Conservation (phyloP, 2,329 filamentous ascomycete species). For the Monosporascus sp. region DNA sequence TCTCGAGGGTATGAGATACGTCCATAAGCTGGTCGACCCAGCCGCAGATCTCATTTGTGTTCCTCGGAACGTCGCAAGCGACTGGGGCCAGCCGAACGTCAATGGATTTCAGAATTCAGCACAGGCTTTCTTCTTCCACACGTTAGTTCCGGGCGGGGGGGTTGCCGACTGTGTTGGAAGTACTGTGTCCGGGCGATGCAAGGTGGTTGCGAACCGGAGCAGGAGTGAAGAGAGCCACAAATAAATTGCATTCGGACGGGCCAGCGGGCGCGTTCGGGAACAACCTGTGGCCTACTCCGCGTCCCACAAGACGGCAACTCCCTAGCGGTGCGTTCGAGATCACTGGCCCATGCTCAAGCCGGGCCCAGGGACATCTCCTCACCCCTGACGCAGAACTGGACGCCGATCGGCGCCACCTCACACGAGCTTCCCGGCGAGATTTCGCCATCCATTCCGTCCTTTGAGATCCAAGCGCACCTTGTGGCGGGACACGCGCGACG, state of each 20-base stretch:
- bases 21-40: slow-evolving; percentile 15
- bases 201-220: slow-evolving; percentile 37
- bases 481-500: slow-evolving; percentile 40
- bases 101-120: slow-evolving; percentile 18
- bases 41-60: slow-evolving; percentile 19
- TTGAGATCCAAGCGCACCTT: slow-evolving; percentile 56
- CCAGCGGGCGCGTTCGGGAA: slow-evolving; percentile 47
- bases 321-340: slow-evolving; percentile 46
- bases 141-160: slow-evolving; percentile 45
- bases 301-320: slow-evolving; percentile 56
- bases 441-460: slow-evolving; percentile 52
- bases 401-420: slow-evolving; percentile 46
- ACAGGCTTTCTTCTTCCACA: slow-evolving; percentile 41
- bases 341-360: slow-evolving; percentile 26
- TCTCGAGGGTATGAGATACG: slow-evolving; percentile 35
- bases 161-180: slow-evolving; percentile 46
- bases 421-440: slow-evolving; percentile 56
- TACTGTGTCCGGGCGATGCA: slow-evolving; percentile 29
- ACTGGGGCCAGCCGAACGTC: slow-evolving; percentile 24
- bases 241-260: slow-evolving; percentile 43
- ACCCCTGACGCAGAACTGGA: slow-evolving; percentile 48
- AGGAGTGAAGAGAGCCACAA: slow-evolving; percentile 39
- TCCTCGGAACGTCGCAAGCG: slow-evolving; percentile 9
- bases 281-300: slow-evolving; percentile 37
- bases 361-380: slow-evolving; percentile 36